These are phyloP conservation scores for Mycena capillaripes DNA, from an alignment of 768 basidiomycete species.

Conservation along the genomic window DNA sequence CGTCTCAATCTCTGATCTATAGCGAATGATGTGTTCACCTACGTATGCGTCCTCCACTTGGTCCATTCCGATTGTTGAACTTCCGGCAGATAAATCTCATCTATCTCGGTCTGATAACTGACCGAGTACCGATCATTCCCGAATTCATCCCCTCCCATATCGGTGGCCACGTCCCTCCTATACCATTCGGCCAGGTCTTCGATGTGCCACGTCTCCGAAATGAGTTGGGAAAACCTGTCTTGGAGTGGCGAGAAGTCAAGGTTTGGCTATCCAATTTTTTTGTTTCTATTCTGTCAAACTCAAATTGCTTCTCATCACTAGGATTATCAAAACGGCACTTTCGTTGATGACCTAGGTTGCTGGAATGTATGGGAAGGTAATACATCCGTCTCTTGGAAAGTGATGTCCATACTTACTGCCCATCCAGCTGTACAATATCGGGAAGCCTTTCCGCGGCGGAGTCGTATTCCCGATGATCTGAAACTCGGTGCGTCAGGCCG, in stretches of 20 bases:
- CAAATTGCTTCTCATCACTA: background rate
- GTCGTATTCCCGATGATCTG: slow-evolving; percentile 51
- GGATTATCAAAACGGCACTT: slow-evolving; percentile 53
- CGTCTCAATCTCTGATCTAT: slow-evolving; percentile 25
- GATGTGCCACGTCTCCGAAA: slow-evolving; percentile 67
- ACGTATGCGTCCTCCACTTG: slow-evolving; percentile 53
- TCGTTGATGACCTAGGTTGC: slow-evolving; percentile 66
- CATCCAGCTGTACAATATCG: slow-evolving; percentile 52
- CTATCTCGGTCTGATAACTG: slow-evolving; percentile 70
- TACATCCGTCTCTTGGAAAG: background rate
- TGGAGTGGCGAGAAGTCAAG: slow-evolving; percentile 79
- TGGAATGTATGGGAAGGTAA: slow-evolving; percentile 64
- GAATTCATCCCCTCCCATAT: slow-evolving; percentile 73
- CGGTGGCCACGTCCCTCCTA: slow-evolving; percentile 60
- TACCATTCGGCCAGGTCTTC: slow-evolving; percentile 73
- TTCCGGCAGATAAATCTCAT: slow-evolving; percentile 63
- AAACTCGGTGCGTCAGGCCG: slow-evolving; percentile 54
- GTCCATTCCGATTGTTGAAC: background rate
- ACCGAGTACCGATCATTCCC: slow-evolving; percentile 70
- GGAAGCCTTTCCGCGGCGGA: slow-evolving; percentile 55
- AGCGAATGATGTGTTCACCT: slow-evolving; percentile 88
- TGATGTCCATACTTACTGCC: background rate
- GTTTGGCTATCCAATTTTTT: background rate
- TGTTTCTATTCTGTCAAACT: background rate
- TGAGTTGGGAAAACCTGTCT: slow-evolving; percentile 58